phyloP scores from a whole-genome alignment of 2,329 filamentous ascomycete genomes.

The Apiospora pterosperma region DNA sequence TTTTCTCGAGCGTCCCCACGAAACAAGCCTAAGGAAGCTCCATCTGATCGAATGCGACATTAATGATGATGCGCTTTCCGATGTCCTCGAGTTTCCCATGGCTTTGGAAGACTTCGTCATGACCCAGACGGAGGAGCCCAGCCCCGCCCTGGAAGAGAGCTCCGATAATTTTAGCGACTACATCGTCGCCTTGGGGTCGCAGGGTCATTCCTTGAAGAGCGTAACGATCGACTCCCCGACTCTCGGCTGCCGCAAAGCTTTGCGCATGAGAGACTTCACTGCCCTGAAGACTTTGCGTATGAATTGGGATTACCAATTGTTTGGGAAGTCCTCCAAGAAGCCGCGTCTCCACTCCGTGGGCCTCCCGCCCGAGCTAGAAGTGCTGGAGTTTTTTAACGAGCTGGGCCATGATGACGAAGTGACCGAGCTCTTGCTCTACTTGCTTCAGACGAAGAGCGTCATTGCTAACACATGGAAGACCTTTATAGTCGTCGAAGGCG shows the following conservation, averaged over 20 bases:
- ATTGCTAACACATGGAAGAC: constrained; percentile 33
- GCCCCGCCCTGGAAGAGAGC: constrained; percentile 42
- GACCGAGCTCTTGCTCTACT: constrained; percentile 39
- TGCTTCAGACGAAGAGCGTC: constrained; percentile 34
- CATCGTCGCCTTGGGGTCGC: constrained; percentile 39
- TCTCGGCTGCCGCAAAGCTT: constrained; percentile 34
- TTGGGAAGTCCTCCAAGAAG: constrained; percentile 40
- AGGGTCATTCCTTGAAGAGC: constrained; percentile 38
- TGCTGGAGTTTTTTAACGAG: constrained; percentile 42
- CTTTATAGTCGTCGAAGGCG: constrained; percentile 34
- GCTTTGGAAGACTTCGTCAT: constrained; percentile 44
- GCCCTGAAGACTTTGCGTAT: constrained; percentile 37
- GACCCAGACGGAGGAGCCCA: constrained; percentile 37
- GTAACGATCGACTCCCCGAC: constrained; percentile 43
- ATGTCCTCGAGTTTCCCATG: constrained; percentile 41
- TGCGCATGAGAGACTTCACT: constrained; percentile 41
- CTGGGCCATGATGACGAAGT: constrained; percentile 45
- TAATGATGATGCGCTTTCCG: constrained; percentile 39
- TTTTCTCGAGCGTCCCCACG: constrained; percentile 42
- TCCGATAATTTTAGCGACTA: constrained; percentile 45
- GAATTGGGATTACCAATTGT: constrained; percentile 47
- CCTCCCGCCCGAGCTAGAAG: constrained; percentile 42
- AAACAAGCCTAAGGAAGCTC: constrained; percentile 40
- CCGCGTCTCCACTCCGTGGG: constrained; percentile 44
- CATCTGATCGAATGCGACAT: constrained; percentile 49